These are phyloP conservation scores for Coemansia sp. DNA, from an alignment of 192 early-diverging fungal genomes.

Conservation along the genomic window DNA sequence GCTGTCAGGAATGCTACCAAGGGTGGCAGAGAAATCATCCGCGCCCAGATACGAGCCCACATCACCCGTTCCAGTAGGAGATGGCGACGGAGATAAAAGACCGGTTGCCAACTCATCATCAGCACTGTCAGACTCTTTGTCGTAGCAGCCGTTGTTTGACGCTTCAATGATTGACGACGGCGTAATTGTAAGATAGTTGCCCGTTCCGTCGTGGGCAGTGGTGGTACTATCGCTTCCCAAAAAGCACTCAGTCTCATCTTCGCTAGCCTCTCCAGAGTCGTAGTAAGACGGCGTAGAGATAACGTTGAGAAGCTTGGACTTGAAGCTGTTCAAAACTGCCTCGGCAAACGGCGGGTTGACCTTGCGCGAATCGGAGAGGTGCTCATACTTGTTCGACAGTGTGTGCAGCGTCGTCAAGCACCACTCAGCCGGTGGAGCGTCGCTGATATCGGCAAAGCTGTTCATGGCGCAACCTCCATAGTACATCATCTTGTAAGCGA, in stretches of 20 bases:
- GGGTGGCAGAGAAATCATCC: not conserved
- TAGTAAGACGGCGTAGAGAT: conserved; percentile 34
- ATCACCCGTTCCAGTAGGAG: conserved; percentile 8
- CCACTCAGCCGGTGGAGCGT: conserved; percentile 50
- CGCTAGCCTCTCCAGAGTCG: conserved; percentile 41
- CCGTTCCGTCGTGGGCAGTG: conserved; percentile 17
- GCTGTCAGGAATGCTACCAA: not conserved
- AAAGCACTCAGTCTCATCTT: conserved; percentile 41
- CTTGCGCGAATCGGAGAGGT: conserved; percentile 48
- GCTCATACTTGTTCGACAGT: conserved; percentile 52
- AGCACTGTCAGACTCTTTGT: conserved; percentile 11
- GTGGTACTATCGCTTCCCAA: conserved; percentile 17
- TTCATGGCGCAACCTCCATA: conserved; percentile 14
- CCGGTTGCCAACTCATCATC: conserved; percentile 16
- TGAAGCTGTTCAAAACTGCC: conserved; percentile 55
- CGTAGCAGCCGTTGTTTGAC: conserved; percentile 8
- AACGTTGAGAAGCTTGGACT: conserved; percentile 49
- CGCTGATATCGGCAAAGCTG: conserved; percentile 16
- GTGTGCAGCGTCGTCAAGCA: conserved; percentile 45
- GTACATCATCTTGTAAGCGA: conserved; percentile 13
- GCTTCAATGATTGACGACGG: conserved; percentile 17
- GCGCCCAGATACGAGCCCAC: conserved; percentile 4
- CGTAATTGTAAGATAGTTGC: conserved; percentile 33
- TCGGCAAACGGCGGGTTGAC: conserved; percentile 52
- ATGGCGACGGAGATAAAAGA: conserved; percentile 24